Percentiles rank a stretch among this genome's conserved stretches.
These are phyloP conservation scores for Mycosarcoma maydis DNA, from an alignment of 1,284 basidiomycete genomes.

Conservation along the genomic window DNA sequence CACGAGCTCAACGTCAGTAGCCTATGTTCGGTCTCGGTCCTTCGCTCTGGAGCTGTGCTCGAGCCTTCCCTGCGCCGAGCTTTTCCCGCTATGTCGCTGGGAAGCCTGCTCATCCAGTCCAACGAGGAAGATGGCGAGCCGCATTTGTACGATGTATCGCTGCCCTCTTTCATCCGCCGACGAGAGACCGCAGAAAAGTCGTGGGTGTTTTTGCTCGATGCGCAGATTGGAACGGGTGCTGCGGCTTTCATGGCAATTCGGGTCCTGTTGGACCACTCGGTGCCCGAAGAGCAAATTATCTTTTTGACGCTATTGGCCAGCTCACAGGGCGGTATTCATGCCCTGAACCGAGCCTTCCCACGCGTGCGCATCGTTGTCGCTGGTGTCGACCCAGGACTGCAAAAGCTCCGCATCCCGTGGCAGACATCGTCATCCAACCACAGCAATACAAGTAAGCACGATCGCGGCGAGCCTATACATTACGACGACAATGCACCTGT, in stretches of 20 bases:
- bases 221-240: conserved; percentile 94
- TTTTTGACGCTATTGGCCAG: conserved; percentile 84
- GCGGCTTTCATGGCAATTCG: conserved; percentile 96
- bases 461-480: conserved; percentile 2
- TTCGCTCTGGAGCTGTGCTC: conserved; percentile 87
- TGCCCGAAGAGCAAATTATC: conserved; percentile 75
- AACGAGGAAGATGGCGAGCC: conserved; percentile 87
- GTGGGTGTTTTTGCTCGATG: conserved; percentile 90
- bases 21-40: conserved; percentile 83
- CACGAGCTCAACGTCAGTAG: conserved; percentile 74
- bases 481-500: conserved; percentile 14
- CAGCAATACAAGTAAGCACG: conserved; percentile 6
- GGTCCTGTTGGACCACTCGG: conserved; percentile 94
- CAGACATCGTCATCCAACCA: conserved; percentile 5
- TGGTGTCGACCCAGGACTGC: conserved; percentile 60
- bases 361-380: conserved; percentile 62
- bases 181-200: conserved; percentile 71
- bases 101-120: conserved; percentile 87
- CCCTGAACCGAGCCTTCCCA: conserved; percentile 84
- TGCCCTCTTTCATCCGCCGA: conserved; percentile 72
- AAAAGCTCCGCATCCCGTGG: conserved; percentile 52
- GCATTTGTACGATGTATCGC: conserved; percentile 80
- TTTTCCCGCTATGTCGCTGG: conserved; percentile 85
- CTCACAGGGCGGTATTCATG: conserved; percentile 78
- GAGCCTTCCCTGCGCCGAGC: conserved; percentile 89